Base-by-base conservation (phyloP, 164 flowering plant species). In the Piper longum region DNA sequence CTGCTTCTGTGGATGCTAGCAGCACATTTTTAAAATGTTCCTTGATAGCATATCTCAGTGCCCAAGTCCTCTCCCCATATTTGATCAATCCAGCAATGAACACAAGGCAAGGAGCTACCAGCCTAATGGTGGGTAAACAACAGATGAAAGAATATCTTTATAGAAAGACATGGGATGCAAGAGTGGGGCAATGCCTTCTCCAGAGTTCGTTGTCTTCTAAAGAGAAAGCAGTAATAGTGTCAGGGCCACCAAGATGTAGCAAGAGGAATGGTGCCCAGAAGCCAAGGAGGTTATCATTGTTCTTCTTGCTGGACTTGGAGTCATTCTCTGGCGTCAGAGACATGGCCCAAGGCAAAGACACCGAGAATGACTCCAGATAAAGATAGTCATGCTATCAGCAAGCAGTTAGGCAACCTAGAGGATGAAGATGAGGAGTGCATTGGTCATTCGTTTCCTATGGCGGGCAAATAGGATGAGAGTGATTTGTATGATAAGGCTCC, bases 181-280 rank as follows among this genome's bases (percentile, higher is more conserved):
- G 48, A 44, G 48, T 44, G 48, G 79, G 66, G 14, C 72, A 48
- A 62, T 81, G 82, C 66, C 84, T 59, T 2, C 65, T 65, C 83
- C 83, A 83, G 19, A 83, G 77, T 72, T 78, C 82, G 56, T 81
- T 79, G 64, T 83, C 84, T 41, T 80, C 86, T 0, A 80, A 77
- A 55, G 86, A 71, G 44, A 77, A 74, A 3, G 86, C 83, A 40
- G 87, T 81, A 17, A 81, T 83, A 56, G 81, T 80, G 70, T 82
- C 86, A 3, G 86, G 84, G 16, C 86, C 87, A 18, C 87, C 87
- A 26, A 81, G 81, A 63, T 83, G 87, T 4, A 83, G 43, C 44
- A 83, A 61, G 11, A 83, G 81, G 62, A 83, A 80, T 0, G 84
- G 84, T 40, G 86, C 75, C 86, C 86, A 83, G 40, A 81, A 80